These are phyloP conservation scores for Coemansia sp. DNA, from an alignment of 192 early-diverging fungal species.

Conservation along the genomic window DNA sequence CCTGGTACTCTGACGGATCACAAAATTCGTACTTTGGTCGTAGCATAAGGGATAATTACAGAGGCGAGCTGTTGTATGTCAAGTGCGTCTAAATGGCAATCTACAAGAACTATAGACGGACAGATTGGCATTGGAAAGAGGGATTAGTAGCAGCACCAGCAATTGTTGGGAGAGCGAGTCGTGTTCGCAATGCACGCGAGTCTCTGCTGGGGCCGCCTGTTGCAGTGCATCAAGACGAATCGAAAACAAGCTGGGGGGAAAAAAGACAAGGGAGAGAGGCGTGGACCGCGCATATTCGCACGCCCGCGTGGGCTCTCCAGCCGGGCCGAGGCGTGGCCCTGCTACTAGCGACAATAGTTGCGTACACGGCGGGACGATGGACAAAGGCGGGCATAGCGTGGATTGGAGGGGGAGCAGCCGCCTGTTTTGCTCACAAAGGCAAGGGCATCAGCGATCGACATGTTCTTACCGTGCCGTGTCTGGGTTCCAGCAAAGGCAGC, in stretches of 20 bases:
- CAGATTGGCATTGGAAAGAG: neutral
- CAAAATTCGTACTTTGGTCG: slow-evolving; percentile 55
- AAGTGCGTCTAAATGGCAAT: neutral
- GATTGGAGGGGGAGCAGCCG: neutral
- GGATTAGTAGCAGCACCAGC: neutral
- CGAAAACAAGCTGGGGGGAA: neutral
- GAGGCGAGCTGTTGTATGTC: neutral
- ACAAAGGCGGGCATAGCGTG: neutral
- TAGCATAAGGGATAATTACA: slow-evolving; percentile 28
- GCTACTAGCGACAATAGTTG: neutral
- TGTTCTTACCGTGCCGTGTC: slow-evolving; percentile 4
- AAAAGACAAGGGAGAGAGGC: slow-evolving; percentile 3
- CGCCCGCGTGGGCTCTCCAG: neutral
- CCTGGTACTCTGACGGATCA: slow-evolving; percentile 48
- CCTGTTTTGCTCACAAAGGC: neutral
- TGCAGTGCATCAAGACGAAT: neutral
- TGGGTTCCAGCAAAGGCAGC: neutral
- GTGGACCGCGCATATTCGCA: neutral
- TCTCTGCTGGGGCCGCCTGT: too few relatives aligned
- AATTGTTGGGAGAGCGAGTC: neutral
- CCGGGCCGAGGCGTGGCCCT: neutral
- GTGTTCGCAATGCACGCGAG: too few relatives aligned
- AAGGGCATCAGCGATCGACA: neutral
- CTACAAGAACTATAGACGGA: slow-evolving; percentile 2
- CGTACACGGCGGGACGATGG: neutral